Conservation (phyloP, 1,284 basidiomycete species). For the Crucibulum parvulum region DNA sequence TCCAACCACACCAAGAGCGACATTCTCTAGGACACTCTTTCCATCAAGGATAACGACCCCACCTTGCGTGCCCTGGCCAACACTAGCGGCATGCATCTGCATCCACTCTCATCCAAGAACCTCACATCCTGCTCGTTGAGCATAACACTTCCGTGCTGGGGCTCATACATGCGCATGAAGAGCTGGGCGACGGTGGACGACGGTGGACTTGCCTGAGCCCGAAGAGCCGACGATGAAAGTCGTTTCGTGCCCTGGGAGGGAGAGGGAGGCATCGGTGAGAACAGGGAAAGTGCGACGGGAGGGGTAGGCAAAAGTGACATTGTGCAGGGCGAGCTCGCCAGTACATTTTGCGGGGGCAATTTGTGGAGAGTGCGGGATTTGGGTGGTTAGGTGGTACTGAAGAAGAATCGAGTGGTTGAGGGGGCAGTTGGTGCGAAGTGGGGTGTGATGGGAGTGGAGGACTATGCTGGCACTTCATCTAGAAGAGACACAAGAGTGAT, state of each 20-base stretch:
- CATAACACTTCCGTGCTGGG: conserved; percentile 66
- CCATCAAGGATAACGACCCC: conserved; percentile 73
- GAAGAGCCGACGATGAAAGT: conserved; percentile 95
- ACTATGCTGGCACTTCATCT: conserved; percentile 2
- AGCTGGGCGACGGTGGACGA: conserved; percentile 84
- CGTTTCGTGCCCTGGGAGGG: conserved; percentile 85
- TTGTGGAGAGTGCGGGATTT: conserved; percentile 49
- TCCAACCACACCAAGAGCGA: conserved; percentile 69
- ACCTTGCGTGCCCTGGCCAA: conserved; percentile 75
- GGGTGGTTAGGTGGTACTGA: conserved; percentile 25
- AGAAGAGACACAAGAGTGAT: not conserved
- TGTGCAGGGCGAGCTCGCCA: conserved; percentile 83
- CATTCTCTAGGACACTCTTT: conserved; percentile 87
- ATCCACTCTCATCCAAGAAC: conserved; percentile 82
- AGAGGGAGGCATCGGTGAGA: conserved; percentile 71
- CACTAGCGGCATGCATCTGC: conserved; percentile 75
- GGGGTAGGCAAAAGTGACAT: conserved; percentile 88
- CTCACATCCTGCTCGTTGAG: conserved; percentile 86
- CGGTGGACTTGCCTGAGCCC: conserved; percentile 96
- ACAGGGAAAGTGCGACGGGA: conserved; percentile 73
- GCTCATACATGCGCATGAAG: conserved; percentile 81
- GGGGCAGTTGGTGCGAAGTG: conserved; percentile 10
- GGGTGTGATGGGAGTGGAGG: conserved; percentile 16
- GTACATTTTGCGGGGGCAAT: conserved; percentile 64
- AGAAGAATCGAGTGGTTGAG: conserved; percentile 15